Evolutionary conservation across 78 protist species (phyloP), one percentile per base, ranked within the genome.

Genomic region (Speleostelium caveatum): DNA sequence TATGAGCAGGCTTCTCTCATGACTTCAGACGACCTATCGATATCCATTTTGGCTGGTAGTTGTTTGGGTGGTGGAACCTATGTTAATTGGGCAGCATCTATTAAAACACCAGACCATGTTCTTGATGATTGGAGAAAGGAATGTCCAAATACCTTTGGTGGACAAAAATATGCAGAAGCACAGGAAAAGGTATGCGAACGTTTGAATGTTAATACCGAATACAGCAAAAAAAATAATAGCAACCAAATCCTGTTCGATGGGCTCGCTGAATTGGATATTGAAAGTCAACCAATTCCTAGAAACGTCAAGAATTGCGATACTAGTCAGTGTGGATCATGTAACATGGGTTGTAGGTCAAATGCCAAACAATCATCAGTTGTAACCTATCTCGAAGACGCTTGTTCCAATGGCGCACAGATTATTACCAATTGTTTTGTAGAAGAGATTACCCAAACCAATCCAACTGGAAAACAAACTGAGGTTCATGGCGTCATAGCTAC

Each of bases 31-130:
- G 94, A 87, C 45, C 38, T 77, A 7, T 17, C 66, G 0, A 41
- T 87, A 0, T 65, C 42, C 60, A 35, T 87, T 10, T 71, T 87
- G 36, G 94, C 94, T 21, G 94, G 94, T 3, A 68, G 75, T 32
- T 77, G 88, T 38, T 39, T 87, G 12, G 94, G 94, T 49, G 94
- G 94, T 71, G 94, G 94, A 21, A 87, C 86, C 22, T 59, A 72
- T 6, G 86, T 87, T 2, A 87, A 87, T 58, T 87, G 94, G 94
- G 63, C 86, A 0, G 94, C 94, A 1, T 87, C 94, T 0, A 71
- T 87, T 26, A 66, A 33, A 26, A 73, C 94, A 51, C 94, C 94
- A 0, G 94, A 73, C 0, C 36, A 3, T 32, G 51, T 87, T 1
- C 4, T 69, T 1, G 68, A 87, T 12, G 85, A 75, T 17, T 87